Percentiles rank a stretch among this genome's conserved stretches.
Conservation (phyloP, 805 yeast genomes). For the Metschnikowia orientalis region DNA sequence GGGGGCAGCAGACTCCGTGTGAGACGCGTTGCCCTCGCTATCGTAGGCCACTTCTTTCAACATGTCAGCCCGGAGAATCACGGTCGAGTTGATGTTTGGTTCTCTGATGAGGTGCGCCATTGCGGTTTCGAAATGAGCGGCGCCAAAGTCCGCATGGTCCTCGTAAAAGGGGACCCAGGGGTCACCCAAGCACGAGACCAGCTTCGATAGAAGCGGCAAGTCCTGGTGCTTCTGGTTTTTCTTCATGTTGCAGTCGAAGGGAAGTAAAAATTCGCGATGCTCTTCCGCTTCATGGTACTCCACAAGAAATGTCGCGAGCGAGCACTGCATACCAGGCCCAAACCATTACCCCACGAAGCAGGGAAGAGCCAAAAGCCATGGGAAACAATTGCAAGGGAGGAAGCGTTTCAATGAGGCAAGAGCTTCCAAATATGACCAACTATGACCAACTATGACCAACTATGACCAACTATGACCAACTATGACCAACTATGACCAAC, state of each 20-base stretch:
- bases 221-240: conserved; percentile 10
- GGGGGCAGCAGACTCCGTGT: conserved; percentile 19
- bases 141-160: conserved; percentile 43
- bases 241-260: conserved; percentile 3
- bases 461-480: no score
- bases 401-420: no score
- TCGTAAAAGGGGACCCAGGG: conserved; percentile 62
- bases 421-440: no score
- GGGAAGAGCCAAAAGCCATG: no score
- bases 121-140: conserved; percentile 63
- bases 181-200: conserved; percentile 47
- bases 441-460: no score
- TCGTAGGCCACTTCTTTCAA: conserved; percentile 47
- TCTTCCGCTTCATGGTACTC: no score
- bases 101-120: conserved; percentile 74
- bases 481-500: no score
- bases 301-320: neutral
- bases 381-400: no score
- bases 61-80: conserved; percentile 83
- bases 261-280: conserved; percentile 9
- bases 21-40: conserved; percentile 24
- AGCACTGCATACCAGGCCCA: neutral
- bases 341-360: no score
- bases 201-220: conserved; percentile 12
- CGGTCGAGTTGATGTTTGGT: conserved; percentile 90